Base-by-base conservation (phyloP, 768 basidiomycete species). In the Boletales sp. region DNA sequence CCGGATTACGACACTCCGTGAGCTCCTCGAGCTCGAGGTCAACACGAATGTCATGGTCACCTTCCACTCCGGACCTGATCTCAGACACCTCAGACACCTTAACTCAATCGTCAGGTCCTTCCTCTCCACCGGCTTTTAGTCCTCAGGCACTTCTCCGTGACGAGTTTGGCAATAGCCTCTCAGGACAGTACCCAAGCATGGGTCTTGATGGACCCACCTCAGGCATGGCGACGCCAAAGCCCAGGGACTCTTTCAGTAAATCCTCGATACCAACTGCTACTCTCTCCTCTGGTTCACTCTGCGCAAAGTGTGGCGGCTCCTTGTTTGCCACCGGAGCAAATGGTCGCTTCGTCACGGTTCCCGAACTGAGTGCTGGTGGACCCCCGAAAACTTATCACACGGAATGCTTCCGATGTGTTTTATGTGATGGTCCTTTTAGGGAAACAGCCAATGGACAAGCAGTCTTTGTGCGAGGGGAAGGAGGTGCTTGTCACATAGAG, bases 261-360 rank as follows among this genome's bases (percentile, higher is more conserved):
- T 59, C 63, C 30, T 61, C 68, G 11, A 64, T 64, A 35, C 61
- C 53, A 36, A 53, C 72, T 38, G 61, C 70, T 8, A 67, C 60
- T 4, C 62, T 70, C 13, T 65, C 70, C 8, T 56, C 73, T 34
- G 68, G 77, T 34, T 72, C 77, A 12, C 70, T 65, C 15, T 92
- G 90, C 57, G 75, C 76, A 32, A 81, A 77, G 59, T 92, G 90
- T 56, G 67, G 66, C 12, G 71, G 73, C 11, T 72, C 75, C 6
- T 72, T 91, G 43, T 85, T 87, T 62, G 77, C 74, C 38, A 67
- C 75, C 4, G 73, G 71, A 24, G 77, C 78, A 48, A 80, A 78
- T 7, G 83, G 85, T 37, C 79, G 78, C 50, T 90, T 83, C 64
- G 80, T 90, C 30, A 86, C 86, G 2, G 79, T 90, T 27, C 86